Conservation (phyloP, 1,284 basidiomycete genomes). For the Coniferiporia weirii region DNA sequence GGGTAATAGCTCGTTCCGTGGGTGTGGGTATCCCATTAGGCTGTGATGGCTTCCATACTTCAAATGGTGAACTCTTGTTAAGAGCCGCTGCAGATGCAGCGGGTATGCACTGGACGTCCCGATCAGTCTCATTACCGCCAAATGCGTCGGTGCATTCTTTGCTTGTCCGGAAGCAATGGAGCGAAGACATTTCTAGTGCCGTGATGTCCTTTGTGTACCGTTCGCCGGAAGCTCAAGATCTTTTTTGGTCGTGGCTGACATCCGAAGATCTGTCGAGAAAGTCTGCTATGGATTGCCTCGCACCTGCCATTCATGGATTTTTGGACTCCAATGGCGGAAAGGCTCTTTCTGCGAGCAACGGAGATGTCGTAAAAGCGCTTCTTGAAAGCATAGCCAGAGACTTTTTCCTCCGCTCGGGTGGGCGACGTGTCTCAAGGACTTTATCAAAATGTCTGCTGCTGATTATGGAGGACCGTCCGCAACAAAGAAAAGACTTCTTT, state of each 20-base stretch:
- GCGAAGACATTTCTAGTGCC: constrained; percentile 1
- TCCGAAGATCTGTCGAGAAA: not conserved
- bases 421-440: not conserved
- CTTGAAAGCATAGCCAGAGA: not conserved
- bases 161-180: constrained; percentile 10
- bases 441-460: not conserved
- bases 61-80: not conserved
- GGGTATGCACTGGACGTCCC: constrained; percentile 11
- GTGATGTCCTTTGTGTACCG: constrained; percentile 16
- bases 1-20: constrained; percentile 6
- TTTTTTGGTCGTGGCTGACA: constrained; percentile 13
- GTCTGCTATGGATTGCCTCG: not conserved
- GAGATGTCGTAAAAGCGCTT: not conserved
- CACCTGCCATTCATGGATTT: constrained; percentile 1
- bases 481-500: not conserved
- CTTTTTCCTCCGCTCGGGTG: not conserved
- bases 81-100: constrained; percentile 5
- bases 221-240: not conserved
- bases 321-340: not conserved
- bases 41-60: not conserved
- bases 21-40: constrained; percentile 13
- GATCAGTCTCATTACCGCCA: not conserved
- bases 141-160: constrained; percentile 5
- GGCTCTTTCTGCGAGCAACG: not conserved
- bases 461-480: not conserved